These are phyloP conservation scores for Pittosporum tobira DNA, from an alignment of 129 eudicot species.

Conservation along the genomic window DNA sequence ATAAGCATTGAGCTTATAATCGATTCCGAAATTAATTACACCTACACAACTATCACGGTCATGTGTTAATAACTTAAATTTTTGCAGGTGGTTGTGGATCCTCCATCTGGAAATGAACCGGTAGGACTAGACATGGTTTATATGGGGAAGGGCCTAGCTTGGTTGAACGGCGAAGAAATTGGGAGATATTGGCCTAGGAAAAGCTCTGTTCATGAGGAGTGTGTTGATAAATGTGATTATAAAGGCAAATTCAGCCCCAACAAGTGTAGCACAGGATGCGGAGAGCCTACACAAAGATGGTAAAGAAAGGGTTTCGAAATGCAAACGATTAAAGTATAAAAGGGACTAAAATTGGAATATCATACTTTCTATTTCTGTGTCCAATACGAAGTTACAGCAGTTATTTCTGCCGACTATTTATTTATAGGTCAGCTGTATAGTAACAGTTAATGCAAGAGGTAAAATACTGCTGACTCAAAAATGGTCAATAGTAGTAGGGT, in stretches of 20 bases:
- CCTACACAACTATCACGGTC: background rate
- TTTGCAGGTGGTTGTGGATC: conserved; percentile 60
- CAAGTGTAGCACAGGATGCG: conserved; percentile 84
- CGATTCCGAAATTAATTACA: background rate
- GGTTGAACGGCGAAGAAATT: conserved; percentile 92
- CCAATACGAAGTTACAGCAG: background rate
- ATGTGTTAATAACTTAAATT: conserved; percentile 4
- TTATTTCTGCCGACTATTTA: too few species aligned
- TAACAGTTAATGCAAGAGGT: too few species aligned
- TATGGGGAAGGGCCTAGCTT: conserved; percentile 97
- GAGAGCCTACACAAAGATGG: conserved; percentile 97
- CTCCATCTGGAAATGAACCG: conserved; percentile 83
- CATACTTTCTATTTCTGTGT: background rate
- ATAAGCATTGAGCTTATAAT: background rate
- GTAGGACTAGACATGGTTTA: conserved; percentile 91
- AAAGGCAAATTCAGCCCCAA: conserved; percentile 85
- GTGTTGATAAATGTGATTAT: conserved; percentile 78
- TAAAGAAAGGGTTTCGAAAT: conserved; percentile 13
- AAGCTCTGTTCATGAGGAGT: conserved; percentile 48
- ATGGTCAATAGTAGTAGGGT: too few species aligned
- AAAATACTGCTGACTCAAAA: too few species aligned
- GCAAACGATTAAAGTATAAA: background rate
- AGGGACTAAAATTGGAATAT: too few species aligned
- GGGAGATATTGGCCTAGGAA: conserved; percentile 96
- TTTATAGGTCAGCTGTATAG: too few species aligned